A percentile compares a stretch with the other conserved stretches of the same genome.
Conservation (phyloP, 805 yeast genomes). For the Myxozyma kluyveri region DNA sequence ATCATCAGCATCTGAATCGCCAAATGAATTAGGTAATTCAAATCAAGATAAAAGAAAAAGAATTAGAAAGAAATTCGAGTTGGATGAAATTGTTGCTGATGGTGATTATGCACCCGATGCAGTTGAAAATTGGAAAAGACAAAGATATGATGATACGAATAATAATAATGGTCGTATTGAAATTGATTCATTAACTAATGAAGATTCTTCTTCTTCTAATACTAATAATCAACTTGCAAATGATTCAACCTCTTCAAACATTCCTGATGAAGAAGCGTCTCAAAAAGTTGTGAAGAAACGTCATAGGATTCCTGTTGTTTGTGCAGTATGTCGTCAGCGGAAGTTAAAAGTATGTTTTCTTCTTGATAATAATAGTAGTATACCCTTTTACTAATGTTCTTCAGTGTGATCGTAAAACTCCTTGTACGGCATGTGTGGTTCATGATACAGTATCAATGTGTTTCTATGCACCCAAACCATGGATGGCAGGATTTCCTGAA, state of each 20-base stretch:
- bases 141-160: too few species aligned
- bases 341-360: constrained; percentile 22
- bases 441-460: constrained; percentile 25
- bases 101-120: too few species aligned
- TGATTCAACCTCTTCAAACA: neutral
- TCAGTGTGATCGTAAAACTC: constrained; percentile 27
- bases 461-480: constrained; percentile 26
- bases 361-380: neutral
- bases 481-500: constrained; percentile 7
- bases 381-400: neutral
- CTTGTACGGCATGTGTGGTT: constrained; percentile 26
- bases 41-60: too few species aligned
- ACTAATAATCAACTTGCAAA: too few species aligned
- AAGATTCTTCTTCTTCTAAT: too few species aligned
- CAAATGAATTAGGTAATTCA: too few species aligned
- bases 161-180: too few species aligned
- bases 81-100: too few species aligned
- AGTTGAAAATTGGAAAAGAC: too few species aligned
- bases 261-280: neutral
- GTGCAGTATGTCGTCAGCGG: constrained; percentile 29
- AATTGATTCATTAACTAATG: too few species aligned
- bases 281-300: constrained; percentile 14
- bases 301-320: constrained; percentile 27
- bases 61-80: too few species aligned
- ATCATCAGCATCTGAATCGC: too few species aligned